Percentiles rank a stretch among this genome's conserved stretches.
Evolutionary conservation across 1,284 basidiomycete species (phyloP).

Genomic region (Anthracocystis walkeri): DNA sequence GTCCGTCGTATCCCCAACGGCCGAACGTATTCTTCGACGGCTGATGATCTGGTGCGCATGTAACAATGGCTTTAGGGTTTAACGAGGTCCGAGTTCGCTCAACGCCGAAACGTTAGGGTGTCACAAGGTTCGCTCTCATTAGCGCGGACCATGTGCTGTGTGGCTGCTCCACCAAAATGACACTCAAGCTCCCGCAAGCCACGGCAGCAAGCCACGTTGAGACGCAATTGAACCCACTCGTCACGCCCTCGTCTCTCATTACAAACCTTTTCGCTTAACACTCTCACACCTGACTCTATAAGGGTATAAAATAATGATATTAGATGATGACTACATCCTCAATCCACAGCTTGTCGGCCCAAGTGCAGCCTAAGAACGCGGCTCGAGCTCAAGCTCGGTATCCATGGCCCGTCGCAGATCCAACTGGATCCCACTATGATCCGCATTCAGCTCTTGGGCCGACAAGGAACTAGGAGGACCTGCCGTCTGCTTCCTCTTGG

Average conservation of each 20-base stretch:
- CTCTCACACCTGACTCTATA: background rate
- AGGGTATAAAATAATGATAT: constrained; percentile 6
- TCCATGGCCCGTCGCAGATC: constrained; percentile 43
- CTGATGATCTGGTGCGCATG: background rate
- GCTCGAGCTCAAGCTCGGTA: constrained; percentile 47
- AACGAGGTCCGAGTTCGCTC: no score
- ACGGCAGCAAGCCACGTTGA: no score
- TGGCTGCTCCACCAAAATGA: background rate
- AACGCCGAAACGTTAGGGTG: no score
- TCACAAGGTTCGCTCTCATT: background rate
- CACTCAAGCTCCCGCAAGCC: background rate
- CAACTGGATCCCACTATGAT: constrained; percentile 49
- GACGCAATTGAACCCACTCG: background rate
- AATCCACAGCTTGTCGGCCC: background rate
- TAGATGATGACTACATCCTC: background rate
- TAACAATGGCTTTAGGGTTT: background rate
- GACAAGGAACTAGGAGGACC: constrained; percentile 32
- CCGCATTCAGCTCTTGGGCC: constrained; percentile 48
- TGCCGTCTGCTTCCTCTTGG: constrained; percentile 31
- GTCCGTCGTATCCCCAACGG: background rate
- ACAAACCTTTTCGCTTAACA: background rate
- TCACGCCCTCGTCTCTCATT: background rate
- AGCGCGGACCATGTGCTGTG: background rate
- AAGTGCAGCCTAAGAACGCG: constrained; percentile 6
- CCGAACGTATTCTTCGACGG: no score